A percentile compares a stretch with the other conserved stretches of the same genome.
phyloP scores from a whole-genome alignment of 495 filamentous ascomycete species.

The Thermochaetoides thermophila region DNA sequence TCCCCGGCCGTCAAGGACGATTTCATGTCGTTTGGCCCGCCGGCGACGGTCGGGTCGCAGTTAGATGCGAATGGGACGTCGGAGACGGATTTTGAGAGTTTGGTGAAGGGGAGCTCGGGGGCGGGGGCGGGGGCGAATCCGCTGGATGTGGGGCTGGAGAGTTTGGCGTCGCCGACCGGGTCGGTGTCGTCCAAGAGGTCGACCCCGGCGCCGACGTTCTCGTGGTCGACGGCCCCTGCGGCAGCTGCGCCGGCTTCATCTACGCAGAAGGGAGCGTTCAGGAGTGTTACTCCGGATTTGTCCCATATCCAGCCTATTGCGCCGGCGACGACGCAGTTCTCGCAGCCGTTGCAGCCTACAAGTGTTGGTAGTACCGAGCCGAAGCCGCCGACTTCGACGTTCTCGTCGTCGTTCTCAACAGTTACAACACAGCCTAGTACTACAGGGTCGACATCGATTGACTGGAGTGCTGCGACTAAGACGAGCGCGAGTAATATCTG shows the following conservation, averaged over 20 bases:
- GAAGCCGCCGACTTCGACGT: too few relatives aligned
- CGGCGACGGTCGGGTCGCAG: conserved; percentile 33
- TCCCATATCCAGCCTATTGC: conserved; percentile 30
- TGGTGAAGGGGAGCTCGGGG: conserved; percentile 55
- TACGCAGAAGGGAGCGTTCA: conserved; percentile 24
- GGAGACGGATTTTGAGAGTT: conserved; percentile 65
- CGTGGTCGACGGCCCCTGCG: conserved; percentile 38
- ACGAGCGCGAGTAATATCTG: conserved; percentile 18
- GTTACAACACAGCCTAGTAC: background rate
- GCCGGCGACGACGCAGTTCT: conserved; percentile 38
- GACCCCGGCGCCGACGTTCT: conserved; percentile 33
- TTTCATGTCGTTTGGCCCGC: conserved; percentile 43
- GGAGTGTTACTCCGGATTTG: conserved; percentile 44
- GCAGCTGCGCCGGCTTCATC: conserved; percentile 11
- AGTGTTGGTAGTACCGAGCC: background rate
- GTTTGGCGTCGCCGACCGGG: conserved; percentile 12
- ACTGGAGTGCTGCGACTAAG: conserved; percentile 20
- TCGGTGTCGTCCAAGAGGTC: conserved; percentile 11
- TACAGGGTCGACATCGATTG: conserved; percentile 12
- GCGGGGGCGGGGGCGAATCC: conserved; percentile 15
- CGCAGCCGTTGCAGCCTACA: conserved; percentile 33
- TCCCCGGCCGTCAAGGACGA: conserved; percentile 31
- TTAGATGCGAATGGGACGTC: conserved; percentile 36
- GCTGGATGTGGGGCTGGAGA: conserved; percentile 32
- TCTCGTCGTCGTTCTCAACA: conserved; percentile 7